Base-by-base conservation (phyloP, 306 rosid genomes). In the Rosa rugosa region DNA sequence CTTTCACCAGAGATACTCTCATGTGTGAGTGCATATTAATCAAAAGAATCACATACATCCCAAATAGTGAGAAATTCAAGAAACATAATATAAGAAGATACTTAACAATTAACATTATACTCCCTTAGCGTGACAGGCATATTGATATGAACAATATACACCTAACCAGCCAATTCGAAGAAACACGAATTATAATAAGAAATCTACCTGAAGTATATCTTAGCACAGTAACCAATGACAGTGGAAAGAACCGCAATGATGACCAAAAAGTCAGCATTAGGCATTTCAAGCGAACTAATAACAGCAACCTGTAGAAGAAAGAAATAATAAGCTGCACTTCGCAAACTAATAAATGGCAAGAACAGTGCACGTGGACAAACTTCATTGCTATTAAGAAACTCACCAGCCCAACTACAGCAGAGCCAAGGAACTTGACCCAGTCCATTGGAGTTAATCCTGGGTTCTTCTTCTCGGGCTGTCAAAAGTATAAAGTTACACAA, bases 361-460 rank as follows among this genome's bases (percentile, higher is more conserved):
- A 40, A 42, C 5, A 40, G 66, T 59, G 56, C 65, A 34, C 17
- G 36, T 72, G 14, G 9, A 75, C 42, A 79, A 57, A 79, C 18
- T 60, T 22, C 40, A 80, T 79, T 69, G 57, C 56, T 41, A 69
- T 77, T 13, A 75, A 25, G 20, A 65, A 72, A 84, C 99, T 83
- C 54, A 93, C 99, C 97, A 95, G 87, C 64, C 99, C 99, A 84
- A 95, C 96, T 73, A 91, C 45, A 81, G 99, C 98, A 80, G 99
- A 93, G 50, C 63, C 89, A 83, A 95, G 91, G 87, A 95, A 93
- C 86, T 85, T 95, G 83, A 93, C 98, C 99, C 99, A 95, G 83
- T 95, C 99, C 99, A 90, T 95, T 80, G 98, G 98, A 86, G 99
- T 95, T 83, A 95, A 88, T 83, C 99, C 99, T 17, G 99, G 99